Evolutionary conservation across 208 protist species (phyloP), one percentile per base, ranked within the genome.

Genomic region (Crithidia expoeki): DNA sequence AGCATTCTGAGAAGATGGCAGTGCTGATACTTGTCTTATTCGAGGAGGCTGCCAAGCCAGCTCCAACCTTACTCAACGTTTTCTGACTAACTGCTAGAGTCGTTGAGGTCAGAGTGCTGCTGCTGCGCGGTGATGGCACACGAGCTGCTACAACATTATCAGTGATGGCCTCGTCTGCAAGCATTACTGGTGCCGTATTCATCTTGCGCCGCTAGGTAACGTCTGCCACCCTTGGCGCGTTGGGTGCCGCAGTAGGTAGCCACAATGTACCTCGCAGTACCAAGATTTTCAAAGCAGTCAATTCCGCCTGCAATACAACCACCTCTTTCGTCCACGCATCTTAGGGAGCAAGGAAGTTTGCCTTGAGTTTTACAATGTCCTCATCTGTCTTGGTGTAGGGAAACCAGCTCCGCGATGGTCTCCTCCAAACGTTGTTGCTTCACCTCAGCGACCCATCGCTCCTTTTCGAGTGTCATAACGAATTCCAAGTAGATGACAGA

Each of bases 271-370:
- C 59, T 16, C 50, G 62, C 23, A 83, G 76, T 2, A 86, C 57
- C 0, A 67, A 52, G 27, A 53, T 72, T 49, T 89, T 81, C 51
- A 91, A 44, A 11, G 85, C 74, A 0, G 60, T 61, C 33, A 94
- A 61, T 46, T 90, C 86, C 16, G 83, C 76, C 60, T 86, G 80
- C 28, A 94, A 67, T 4, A 89, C 81, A 1, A 70, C 69, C 17
- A 90, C 63, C 60, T 91, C 85, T 47, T 57, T 79, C 34, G 77
- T 53, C 85, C 88, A 94, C 32, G 57, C 74, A 10, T 79, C 79
- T 50, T 89, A 81, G 0, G 85, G 80, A 1, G 72, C 72, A 17
- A 59, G 57, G 64, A 90, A 86, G 65, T 86, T 94, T 27, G 50
- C 21, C 28, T 85, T 65, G 36, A 94, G 49, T 16, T 78, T 70